A percentile compares a stretch with the other conserved stretches of the same genome.
phyloP scores from a whole-genome alignment of 2,329 filamentous ascomycete species.

The Dactylonectria macrodidyma region DNA sequence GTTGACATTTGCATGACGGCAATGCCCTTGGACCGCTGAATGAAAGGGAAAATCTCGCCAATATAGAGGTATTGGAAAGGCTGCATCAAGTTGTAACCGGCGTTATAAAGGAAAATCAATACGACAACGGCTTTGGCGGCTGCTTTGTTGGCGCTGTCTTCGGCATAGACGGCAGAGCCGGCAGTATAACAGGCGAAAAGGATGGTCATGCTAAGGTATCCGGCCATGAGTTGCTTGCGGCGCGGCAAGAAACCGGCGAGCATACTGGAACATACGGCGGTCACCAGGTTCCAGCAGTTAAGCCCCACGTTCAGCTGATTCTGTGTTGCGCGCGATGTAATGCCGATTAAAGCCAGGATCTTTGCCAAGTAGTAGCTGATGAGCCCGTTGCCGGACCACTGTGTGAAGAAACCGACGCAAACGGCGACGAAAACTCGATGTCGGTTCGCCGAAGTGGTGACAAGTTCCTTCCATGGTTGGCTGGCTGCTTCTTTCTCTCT shows the following conservation, averaged over 20 bases:
- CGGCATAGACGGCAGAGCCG: no score
- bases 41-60: conserved; percentile 32
- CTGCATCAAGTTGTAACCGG: no score
- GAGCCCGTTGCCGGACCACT: conserved; percentile 35
- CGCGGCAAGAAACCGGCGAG: conserved; percentile 49
- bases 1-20: conserved; percentile 39
- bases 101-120: no score
- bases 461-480: conserved; percentile 13
- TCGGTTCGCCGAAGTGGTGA: conserved; percentile 36
- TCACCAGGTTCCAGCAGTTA: conserved; percentile 46
- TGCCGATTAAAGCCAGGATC: conserved; percentile 55
- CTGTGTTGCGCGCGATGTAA: conserved; percentile 54
- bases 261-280: conserved; percentile 48
- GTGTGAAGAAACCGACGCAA: conserved; percentile 42
- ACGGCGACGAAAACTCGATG: conserved; percentile 28
- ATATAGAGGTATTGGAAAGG: conserved; percentile 7
- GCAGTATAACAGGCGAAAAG: no score
- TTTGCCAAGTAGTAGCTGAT: conserved; percentile 55
- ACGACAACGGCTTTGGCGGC: no score
- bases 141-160: no score
- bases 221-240: no score
- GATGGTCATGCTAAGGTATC: no score
- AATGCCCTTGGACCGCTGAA: conserved; percentile 35
- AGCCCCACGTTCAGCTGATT: conserved; percentile 37
- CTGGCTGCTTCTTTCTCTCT: conserved; percentile 19